phyloP scores from a whole-genome alignment of 768 basidiomycete species.

The Infundibulicybe gibba region DNA sequence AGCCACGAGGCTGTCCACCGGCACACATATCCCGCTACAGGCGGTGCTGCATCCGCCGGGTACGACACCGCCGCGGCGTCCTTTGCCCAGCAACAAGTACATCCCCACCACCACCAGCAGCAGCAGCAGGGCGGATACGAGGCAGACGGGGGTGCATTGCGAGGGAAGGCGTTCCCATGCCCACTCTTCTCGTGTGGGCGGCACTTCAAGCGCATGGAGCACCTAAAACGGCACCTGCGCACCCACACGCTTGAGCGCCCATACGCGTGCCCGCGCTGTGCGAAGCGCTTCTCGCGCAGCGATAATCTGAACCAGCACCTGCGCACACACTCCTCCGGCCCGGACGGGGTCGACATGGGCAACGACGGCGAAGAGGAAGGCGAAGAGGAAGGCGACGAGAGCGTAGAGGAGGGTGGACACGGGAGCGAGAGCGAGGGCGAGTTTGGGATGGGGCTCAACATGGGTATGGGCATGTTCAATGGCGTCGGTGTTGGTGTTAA shows the following conservation, averaged over 20 bases:
- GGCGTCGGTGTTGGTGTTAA: conserved; percentile 14
- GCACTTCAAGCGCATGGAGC: conserved; percentile 90
- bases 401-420: conserved; percentile 15
- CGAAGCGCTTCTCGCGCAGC: conserved; percentile 81
- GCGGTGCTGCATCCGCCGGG: conserved; percentile 1
- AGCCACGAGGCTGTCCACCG: conserved; percentile 30
- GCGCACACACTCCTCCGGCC: conserved; percentile 54
- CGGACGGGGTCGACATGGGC: conserved; percentile 4
- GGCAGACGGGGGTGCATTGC: conserved; percentile 10
- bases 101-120: too few relatives aligned
- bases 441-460: conserved; percentile 22
- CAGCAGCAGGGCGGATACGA: not conserved
- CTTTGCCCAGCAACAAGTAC: conserved; percentile 2
- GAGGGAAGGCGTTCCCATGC: conserved; percentile 72
- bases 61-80: not conserved
- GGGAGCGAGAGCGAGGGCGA: conserved; percentile 22
- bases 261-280: conserved; percentile 69
- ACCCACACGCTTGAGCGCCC: conserved; percentile 91
- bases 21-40: conserved; percentile 23
- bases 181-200: conserved; percentile 81
- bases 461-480: conserved; percentile 24
- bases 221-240: conserved; percentile 82
- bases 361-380: conserved; percentile 7
- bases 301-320: conserved; percentile 89
- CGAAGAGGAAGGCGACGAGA: conserved; percentile 11